Conservation (phyloP, 2,329 filamentous ascomycete genomes). For the Corynespora cassiicola region DNA sequence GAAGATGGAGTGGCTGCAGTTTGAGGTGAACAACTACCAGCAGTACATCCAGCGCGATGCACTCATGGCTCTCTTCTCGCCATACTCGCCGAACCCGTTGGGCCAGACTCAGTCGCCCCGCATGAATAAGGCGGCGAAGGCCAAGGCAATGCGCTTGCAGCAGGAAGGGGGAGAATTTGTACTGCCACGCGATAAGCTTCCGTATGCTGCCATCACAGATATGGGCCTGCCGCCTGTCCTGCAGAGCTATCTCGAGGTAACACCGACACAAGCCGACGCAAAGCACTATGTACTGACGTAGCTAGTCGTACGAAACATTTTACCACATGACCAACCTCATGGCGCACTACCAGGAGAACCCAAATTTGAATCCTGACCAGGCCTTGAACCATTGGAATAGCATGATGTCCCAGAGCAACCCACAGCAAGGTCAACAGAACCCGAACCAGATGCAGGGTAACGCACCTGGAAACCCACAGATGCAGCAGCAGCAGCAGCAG, state of each 20-base stretch:
- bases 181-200: slow-evolving; percentile 53
- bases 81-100: slow-evolving; percentile 53
- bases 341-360: slow-evolving; percentile 61
- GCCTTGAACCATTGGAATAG: slow-evolving; percentile 62
- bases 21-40: slow-evolving; percentile 76
- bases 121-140: slow-evolving; percentile 59
- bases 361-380: slow-evolving; percentile 59
- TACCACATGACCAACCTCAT: slow-evolving; percentile 69
- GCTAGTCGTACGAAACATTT: slow-evolving; percentile 69
- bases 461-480: slow-evolving; percentile 31
- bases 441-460: slow-evolving; percentile 25
- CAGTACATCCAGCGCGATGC: slow-evolving; percentile 80
- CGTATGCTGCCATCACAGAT: slow-evolving; percentile 54
- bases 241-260: slow-evolving; percentile 68
- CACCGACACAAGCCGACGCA: slow-evolving; percentile 20
- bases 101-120: slow-evolving; percentile 64
- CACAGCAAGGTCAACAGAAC: slow-evolving; percentile 26
- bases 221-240: slow-evolving; percentile 64
- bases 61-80: slow-evolving; percentile 53
- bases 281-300: slow-evolving; percentile 25
- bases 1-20: slow-evolving; percentile 85
- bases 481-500: slow-evolving; percentile 29
- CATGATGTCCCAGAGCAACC: slow-evolving; percentile 45
- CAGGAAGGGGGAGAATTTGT: slow-evolving; percentile 42
- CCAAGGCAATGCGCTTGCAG: slow-evolving; percentile 54